These are phyloP conservation scores for Mycena epipterygia DNA, from an alignment of 768 basidiomycete species.

Conservation along the genomic window DNA sequence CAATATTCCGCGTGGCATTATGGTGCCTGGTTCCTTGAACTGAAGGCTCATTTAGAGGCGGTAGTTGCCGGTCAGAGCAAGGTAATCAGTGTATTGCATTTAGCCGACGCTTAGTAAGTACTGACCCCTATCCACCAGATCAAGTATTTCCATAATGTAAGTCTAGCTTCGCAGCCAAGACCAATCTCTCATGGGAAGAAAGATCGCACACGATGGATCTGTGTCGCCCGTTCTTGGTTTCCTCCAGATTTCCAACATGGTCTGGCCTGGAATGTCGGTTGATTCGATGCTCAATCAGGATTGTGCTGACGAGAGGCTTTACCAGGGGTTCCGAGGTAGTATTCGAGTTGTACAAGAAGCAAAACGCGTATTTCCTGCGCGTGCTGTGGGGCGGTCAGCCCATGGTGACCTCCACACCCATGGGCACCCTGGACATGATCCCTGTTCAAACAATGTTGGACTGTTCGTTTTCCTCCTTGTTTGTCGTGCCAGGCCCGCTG, in stretches of 20 bases:
- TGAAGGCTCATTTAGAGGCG: conserved; percentile 55
- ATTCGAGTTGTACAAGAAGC: conserved; percentile 60
- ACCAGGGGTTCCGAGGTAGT: conserved; percentile 62
- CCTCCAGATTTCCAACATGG: conserved; percentile 63
- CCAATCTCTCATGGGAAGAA: not conserved
- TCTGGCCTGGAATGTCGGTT: conserved; percentile 66
- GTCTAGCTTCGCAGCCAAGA: conserved; percentile 14
- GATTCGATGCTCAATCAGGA: not conserved
- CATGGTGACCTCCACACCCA: conserved; percentile 61
- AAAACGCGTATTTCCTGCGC: conserved; percentile 52
- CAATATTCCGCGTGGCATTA: conserved; percentile 59
- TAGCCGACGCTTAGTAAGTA: no score
- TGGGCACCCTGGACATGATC: conserved; percentile 62
- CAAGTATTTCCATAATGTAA: conserved; percentile 60
- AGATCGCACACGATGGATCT: conserved; percentile 66
- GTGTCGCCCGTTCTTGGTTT: conserved; percentile 63
- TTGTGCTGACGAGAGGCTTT: not conserved
- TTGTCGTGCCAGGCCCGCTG: not conserved
- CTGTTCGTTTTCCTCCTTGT: conserved; percentile 49
- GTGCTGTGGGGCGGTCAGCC: conserved; percentile 66
- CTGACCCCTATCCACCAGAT: conserved; percentile 39
- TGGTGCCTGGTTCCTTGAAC: conserved; percentile 62
- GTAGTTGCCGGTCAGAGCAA: conserved; percentile 52
- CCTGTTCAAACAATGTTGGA: conserved; percentile 56
- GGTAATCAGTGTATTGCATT: conserved; percentile 35